Evolutionary conservation across 2,329 filamentous ascomycete genomes (phyloP), one percentile per base, ranked within the genome.

Genomic region (Amesomyces nigricolor): DNA sequence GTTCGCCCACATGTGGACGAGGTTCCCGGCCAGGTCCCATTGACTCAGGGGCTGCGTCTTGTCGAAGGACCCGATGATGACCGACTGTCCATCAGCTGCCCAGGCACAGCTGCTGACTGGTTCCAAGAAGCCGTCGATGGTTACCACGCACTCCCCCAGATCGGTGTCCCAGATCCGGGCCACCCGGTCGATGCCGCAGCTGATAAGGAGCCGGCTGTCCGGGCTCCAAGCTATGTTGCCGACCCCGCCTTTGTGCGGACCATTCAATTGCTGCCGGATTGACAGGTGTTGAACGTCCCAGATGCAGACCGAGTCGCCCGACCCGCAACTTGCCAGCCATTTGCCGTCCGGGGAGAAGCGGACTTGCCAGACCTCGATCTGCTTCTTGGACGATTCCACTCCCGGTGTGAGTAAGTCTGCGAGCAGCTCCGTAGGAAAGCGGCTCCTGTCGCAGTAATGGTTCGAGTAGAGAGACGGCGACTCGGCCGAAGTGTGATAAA

Each of bases 51-150:
- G 81, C 22, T 78, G 77, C 9, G 75, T 75, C 54, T 79, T 80
- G 63, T 91, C 87, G 32, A 95, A 80, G 8, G 87, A 86, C 3
- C 88, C 89, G 1, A 91, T 85, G 42, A 96, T 81, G 63, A 97
- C 91, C 0, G 82, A 84, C 59, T 83, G 75, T 42, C 87, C 86
- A 66, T 95, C 87, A 0, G 85, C 80, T 5, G 88, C 80, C 92
- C 94, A 99, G n/a, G 89, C 87, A 57, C 91, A 95, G 54, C 88
- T 86, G 45, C 89, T 95, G 38, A 95, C 89, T 0, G 91, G 88
- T 64, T 96, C 87, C n/a, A 80, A 79, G 64, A 94, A 91, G 47
- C 84, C 80, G 50, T 83, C 78, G 14, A 92, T 78, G 8, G 77
- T 81, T 53, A 82, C 78, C 40, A 89, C 74, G 44, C 84, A 75